A percentile compares a stretch with the other conserved stretches of the same genome.
phyloP scores from a whole-genome alignment of 805 yeast genomes.

The Yarrowia phangngaensis region DNA sequence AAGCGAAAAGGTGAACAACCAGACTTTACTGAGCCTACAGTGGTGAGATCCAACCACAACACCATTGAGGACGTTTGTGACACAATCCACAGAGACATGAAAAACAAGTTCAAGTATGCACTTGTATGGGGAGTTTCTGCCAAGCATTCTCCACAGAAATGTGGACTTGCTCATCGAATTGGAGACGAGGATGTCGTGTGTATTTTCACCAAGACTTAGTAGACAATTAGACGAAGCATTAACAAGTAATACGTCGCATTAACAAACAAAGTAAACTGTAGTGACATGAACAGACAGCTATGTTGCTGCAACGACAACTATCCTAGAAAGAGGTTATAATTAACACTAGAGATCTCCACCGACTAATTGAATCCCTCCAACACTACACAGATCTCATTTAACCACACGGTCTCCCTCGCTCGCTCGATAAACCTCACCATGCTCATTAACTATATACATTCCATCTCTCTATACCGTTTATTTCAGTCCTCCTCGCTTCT shows the following conservation, averaged over 20 bases:
- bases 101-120: constrained; percentile 88
- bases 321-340: too few species aligned
- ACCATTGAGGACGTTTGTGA: constrained; percentile 86
- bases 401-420: too few species aligned
- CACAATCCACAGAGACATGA: constrained; percentile 87
- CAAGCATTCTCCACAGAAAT: constrained; percentile 93
- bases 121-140: constrained; percentile 95
- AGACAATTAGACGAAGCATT: constrained; percentile 40
- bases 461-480: too few species aligned
- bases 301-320: too few species aligned
- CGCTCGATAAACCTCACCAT: too few species aligned
- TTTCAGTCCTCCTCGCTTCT: constrained; percentile 48
- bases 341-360: too few species aligned
- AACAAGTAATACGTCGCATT: too few species aligned
- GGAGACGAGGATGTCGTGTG: constrained; percentile 94
- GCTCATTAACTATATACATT: too few species aligned
- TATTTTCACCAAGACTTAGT: constrained; percentile 62
- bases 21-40: constrained; percentile 83
- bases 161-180: constrained; percentile 79
- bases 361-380: too few species aligned
- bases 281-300: too few species aligned
- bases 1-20: constrained; percentile 78
- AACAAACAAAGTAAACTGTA: too few species aligned
- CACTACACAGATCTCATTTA: too few species aligned
- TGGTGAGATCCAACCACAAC: constrained; percentile 69